phyloP scores from a whole-genome alignment of 2,329 filamentous ascomycete genomes.

The Grosmannia huntii region DNA sequence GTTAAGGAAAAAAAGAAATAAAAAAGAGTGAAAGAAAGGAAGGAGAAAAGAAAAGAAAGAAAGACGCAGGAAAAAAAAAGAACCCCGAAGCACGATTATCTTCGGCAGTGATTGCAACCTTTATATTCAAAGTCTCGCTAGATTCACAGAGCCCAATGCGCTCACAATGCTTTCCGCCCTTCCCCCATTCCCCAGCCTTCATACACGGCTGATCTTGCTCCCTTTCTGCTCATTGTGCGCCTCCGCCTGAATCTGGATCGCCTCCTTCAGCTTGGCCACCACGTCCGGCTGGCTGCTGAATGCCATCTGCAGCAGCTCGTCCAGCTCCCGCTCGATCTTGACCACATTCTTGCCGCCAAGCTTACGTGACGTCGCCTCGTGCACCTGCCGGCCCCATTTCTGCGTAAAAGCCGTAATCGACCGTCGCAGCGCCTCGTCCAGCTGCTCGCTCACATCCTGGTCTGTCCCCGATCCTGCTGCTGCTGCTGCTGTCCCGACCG shows the following conservation, averaged over 20 bases:
- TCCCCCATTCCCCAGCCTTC: background rate
- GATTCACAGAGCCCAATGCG: background rate
- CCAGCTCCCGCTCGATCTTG: conserved; percentile 43
- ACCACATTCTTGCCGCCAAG: conserved; percentile 35
- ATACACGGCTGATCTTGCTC: conserved; percentile 11
- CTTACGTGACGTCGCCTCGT: conserved; percentile 34
- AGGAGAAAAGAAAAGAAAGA: no score
- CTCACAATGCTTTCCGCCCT: background rate
- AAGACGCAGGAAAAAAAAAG: no score
- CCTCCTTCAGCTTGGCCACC: conserved; percentile 46
- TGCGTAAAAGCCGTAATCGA: conserved; percentile 52
- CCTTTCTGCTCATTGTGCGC: conserved; percentile 31
- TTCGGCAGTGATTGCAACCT: no score
- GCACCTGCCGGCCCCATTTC: conserved; percentile 40
- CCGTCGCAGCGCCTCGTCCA: conserved; percentile 49
- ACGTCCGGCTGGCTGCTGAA: conserved; percentile 49
- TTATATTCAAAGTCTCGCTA: background rate
- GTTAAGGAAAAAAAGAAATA: no score
- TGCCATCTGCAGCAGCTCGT: conserved; percentile 40
- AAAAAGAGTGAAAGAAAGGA: no score
- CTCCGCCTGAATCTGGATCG: conserved; percentile 42
- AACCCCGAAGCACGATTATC: background rate
- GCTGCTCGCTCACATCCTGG: conserved; percentile 50
- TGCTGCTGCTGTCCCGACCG: conserved; percentile 22
- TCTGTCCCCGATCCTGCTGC: conserved; percentile 8